Evolutionary conservation across 352 stramenopile genomes (phyloP).

Genomic region (Globisporangium mamillatum): DNA sequence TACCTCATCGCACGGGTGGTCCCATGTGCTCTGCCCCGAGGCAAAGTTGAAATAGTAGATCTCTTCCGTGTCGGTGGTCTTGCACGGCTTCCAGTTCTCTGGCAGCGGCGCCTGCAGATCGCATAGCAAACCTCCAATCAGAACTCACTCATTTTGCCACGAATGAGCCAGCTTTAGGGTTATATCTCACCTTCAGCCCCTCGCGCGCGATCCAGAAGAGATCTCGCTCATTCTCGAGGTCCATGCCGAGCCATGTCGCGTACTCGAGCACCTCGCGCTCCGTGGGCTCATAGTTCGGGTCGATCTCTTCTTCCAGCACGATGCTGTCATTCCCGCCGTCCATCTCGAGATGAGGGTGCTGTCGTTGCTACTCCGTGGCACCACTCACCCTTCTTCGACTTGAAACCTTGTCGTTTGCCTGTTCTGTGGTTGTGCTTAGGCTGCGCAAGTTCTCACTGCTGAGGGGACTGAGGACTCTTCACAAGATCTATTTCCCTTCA

Average conservation of each 20-base stretch:
- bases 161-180: not conserved
- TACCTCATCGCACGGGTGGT: conserved; percentile 92
- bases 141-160: not conserved
- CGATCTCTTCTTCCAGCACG: conserved; percentile 93
- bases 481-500: not conserved
- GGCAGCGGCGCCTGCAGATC: conserved; percentile 76
- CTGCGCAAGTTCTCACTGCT: not conserved
- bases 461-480: not conserved
- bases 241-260: conserved; percentile 95
- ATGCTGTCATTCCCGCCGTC: conserved; percentile 76
- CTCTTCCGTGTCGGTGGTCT: conserved; percentile 93
- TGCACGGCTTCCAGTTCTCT: conserved; percentile 95
- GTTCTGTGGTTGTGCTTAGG: not conserved
- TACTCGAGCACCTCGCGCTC: conserved; percentile 93
- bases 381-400: not conserved
- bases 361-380: not conserved
- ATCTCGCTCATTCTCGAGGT: conserved; percentile 88
- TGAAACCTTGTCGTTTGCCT: not conserved
- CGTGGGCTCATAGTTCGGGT: conserved; percentile 93
- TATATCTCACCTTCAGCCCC: conserved; percentile 66
- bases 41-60: conserved; percentile 97
- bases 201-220: conserved; percentile 95
- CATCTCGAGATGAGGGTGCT: conserved; percentile 23
- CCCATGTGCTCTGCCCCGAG: conserved; percentile 91
- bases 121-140: not conserved